Base-by-base conservation (phyloP, 2,329 filamentous ascomycete genomes). In the Byssothecium circinans region DNA sequence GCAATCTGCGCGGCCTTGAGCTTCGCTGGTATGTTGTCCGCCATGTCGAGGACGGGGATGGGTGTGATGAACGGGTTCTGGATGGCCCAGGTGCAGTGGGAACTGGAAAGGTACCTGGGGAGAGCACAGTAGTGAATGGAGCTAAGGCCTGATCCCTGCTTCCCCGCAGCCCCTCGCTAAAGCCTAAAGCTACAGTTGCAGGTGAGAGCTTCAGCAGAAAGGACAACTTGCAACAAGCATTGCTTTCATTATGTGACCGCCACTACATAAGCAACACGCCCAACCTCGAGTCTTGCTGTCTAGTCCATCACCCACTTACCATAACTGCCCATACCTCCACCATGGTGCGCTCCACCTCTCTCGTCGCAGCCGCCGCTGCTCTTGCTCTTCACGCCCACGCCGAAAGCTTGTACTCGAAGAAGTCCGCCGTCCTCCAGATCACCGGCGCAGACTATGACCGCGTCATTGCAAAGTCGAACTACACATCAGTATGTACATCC, bases 381-480 rank as follows among this genome's bases (percentile, higher is more conserved):
- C 74, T 89, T 40, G 76, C 94, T 54, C 81, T 87, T 52, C 83
- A 87, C 23, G 79, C 80, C 41, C 81, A 80, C 47, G 83, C 85
- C 44, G 86, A 88, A 56, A 84, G 83, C 57, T 73, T 99, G 50
- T 99, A 99, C 75, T 76, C 84, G 50, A 95, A 92, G 76, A 88
- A 81, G 69, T 96, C 91, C 2, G 85, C 89, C 11, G 94, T 99
- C 35, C 71, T 97, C 35, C 89, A 95, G 71, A 75, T 97, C 56
- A 85, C 87, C 62, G 81, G 80, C 47, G 88, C 87, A 72, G 88
- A 80, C 63, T 97, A 95, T 72, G 85, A 92, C 67, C 82, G 80
- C 53, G 75, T 96, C 57, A 91, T 99, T 71, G 84, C 87, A 38
- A 85, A 89, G 67, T 96, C 91, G 22, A 96, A 96, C 68, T 80